These are phyloP conservation scores for Mucor piriformis DNA, from an alignment of 371 early-diverging fungal genomes.

Conservation along the genomic window DNA sequence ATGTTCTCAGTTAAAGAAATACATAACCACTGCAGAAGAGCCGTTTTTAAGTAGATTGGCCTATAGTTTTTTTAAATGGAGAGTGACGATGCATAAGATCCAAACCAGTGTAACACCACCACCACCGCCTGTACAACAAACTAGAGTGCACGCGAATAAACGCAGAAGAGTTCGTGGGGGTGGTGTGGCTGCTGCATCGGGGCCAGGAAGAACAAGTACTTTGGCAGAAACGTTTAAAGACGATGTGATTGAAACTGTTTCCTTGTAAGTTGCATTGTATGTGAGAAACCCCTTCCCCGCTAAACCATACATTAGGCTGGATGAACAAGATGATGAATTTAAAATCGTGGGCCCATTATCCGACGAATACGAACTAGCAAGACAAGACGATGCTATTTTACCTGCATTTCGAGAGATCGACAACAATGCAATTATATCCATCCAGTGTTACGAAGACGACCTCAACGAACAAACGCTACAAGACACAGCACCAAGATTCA, in stretches of 20 bases:
- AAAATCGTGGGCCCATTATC: not conserved
- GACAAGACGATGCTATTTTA: slow-evolving; percentile 29
- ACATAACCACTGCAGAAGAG: slow-evolving; percentile 34
- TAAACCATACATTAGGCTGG: not conserved
- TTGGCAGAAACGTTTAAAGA: slow-evolving; percentile 34
- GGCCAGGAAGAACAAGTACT: slow-evolving; percentile 20
- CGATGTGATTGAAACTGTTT: slow-evolving; percentile 29
- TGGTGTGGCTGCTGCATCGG: slow-evolving; percentile 39
- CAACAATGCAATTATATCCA: slow-evolving; percentile 42
- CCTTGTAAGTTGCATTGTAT: not conserved
- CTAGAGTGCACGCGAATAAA: slow-evolving; percentile 76
- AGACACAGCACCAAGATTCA: slow-evolving; percentile 73
- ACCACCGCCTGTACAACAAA: too few relatives aligned
- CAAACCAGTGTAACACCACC: slow-evolving; percentile 13
- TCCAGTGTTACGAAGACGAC: slow-evolving; percentile 69
- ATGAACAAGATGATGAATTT: slow-evolving; percentile 2
- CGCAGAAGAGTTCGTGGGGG: slow-evolving; percentile 82
- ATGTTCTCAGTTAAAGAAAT: slow-evolving; percentile 67
- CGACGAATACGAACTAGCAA: not conserved
- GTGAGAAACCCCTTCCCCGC: not conserved
- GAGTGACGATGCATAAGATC: slow-evolving; percentile 51
- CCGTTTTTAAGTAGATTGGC: slow-evolving; percentile 56
- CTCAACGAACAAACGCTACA: slow-evolving; percentile 60
- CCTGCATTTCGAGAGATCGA: slow-evolving; percentile 41
- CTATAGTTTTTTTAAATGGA: slow-evolving; percentile 69